Evolutionary conservation across 441 rosid genomes (phyloP), one percentile per base, ranked within the genome.

Genomic region (Croton setiger): DNA sequence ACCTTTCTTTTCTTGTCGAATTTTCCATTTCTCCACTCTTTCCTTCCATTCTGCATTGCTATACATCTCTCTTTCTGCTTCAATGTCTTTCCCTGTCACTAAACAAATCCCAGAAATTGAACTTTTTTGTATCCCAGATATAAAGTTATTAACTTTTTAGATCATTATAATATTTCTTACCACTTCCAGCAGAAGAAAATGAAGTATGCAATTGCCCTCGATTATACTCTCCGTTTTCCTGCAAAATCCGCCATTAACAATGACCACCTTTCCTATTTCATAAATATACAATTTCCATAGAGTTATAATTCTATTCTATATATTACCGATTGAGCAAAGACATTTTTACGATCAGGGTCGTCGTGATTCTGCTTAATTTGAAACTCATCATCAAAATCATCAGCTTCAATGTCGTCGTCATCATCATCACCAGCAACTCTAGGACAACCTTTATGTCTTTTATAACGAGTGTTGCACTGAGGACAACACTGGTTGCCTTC

Each of bases 401-500:
- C 91, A 1, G 43, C 66, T 14, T 64, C 71, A 55, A 58, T 44
- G 1, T 77, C 82, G 1, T 77, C 82, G 35, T 86, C 87, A 58
- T 76, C 81, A 72, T 83, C 80, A 35, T 91, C 97, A 55, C 93
- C 95, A 0, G 76, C 71, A 71, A 89, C 77, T 82, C 82, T 84
- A 0, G 92, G 85, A 79, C 88, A 88, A 64, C 96, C 97, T 87
- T 80, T 93, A 64, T 86, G 92, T 68, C 88, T 85, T 81, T 85
- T 90, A 70, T 86, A 93, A 69, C 87, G 93, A 82, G 92, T 77
- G 82, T 85, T 89, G 79, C 98, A 93, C 65, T 89, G 92, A 72
- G 97, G 96, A 72, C 98, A 93, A 53, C 85, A 83, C 80, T 84
- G 90, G 75, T 79, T 87, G 31, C 97, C 98, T 63, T 86, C 94